These are phyloP conservation scores for Aspergillus pseudotamarii DNA, from an alignment of 2,329 filamentous ascomycete species.

Conservation along the genomic window DNA sequence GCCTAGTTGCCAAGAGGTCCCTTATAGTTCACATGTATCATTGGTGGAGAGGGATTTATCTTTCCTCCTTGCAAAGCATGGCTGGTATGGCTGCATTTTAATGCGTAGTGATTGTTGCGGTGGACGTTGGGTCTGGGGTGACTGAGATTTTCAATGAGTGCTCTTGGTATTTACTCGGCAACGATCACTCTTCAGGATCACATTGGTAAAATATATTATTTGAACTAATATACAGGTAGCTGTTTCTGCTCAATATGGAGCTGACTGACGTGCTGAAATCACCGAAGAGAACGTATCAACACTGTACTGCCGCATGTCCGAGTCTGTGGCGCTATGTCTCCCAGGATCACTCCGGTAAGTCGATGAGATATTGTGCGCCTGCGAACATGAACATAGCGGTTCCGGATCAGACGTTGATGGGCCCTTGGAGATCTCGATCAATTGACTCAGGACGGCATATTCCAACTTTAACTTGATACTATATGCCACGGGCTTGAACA, in stretches of 20 bases:
- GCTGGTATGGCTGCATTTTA: accelerated
- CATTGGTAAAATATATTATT: background rate
- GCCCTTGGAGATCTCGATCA: slow-evolving; percentile 34
- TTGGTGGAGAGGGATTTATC: no score
- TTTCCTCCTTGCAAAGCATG: background rate
- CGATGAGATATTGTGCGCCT: background rate
- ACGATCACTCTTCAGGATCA: background rate
- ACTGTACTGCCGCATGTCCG: background rate
- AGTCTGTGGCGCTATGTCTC: background rate
- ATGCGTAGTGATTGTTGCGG: background rate
- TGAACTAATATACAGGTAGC: background rate
- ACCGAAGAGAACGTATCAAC: background rate
- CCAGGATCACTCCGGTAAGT: background rate
- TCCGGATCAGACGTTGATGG: background rate
- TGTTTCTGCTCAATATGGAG: accelerated
- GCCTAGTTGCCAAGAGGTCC: background rate
- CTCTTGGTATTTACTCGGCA: background rate
- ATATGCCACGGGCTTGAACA: slow-evolving; percentile 43
- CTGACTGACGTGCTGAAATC: background rate
- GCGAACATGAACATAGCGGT: background rate
- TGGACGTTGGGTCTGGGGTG: background rate
- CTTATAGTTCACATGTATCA: no score
- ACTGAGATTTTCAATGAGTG: background rate
- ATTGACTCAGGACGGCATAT: slow-evolving; percentile 54
- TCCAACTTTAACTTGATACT: slow-evolving; percentile 56